Base-by-base conservation (phyloP, 2,329 filamentous ascomycete species). In the Phyllosticta citrichinensis region DNA sequence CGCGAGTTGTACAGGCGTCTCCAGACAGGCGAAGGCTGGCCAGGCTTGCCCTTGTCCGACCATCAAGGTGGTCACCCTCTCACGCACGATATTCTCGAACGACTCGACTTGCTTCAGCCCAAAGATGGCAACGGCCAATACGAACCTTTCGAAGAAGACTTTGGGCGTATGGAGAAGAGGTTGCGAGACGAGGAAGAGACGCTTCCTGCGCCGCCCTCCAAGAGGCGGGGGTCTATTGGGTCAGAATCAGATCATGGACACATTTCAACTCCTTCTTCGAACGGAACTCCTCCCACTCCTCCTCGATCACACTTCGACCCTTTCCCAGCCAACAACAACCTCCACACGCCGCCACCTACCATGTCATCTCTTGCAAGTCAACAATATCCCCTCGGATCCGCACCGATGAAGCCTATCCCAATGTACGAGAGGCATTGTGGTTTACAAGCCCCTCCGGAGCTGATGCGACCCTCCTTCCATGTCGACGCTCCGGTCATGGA, bases 71-170 rank as follows among this genome's bases (percentile, higher is more conserved):
- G 73, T 22, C 78, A 83, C 62, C 84, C 84, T 14, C 76, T 85
- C 33, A 86, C 83, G 0, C 84, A 87, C 71, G 83, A 87, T 65
- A 82, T 87, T 51, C 77, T 87, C 54, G 81, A 82, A 54, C 76
- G 81, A 35, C 74, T 87, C 24, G 81, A 83, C 51, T 78, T 83
- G 1, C 70, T 87, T 47, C 81, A 85, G 57, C 71, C 78, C 53
- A 75, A 75, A 61, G 80, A 83, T 58, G 76, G 79, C 14, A 63
- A 62, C 27, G 30, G 24, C 11, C 74, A 77, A n/a, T 70, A 76
- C 56, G 77, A 79, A 62, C 74, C 71, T 3, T 86, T 86, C 65
- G 83, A 86, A 67, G 84, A 86, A 61, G 80, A 84, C 68, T 76
- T 79, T 62, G 75, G 76, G 47, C 73, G 76, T 27, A 75, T 86